Percentiles rank a stretch among this genome's conserved stretches.
Evolutionary conservation across 1,284 basidiomycete genomes (phyloP).

Genomic region (Microbotryomycetes sp.): DNA sequence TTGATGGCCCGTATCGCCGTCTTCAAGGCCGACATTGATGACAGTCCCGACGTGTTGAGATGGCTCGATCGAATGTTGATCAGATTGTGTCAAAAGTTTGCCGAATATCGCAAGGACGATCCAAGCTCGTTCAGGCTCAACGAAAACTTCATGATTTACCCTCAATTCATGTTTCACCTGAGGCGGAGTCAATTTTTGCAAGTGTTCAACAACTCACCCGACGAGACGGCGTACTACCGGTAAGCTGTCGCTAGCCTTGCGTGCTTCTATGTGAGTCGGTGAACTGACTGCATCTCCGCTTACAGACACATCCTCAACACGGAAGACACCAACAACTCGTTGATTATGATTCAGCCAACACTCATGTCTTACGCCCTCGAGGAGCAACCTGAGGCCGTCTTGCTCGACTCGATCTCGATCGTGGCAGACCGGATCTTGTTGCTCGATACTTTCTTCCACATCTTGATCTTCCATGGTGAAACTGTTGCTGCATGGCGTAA

Average conservation of each 20-base stretch:
- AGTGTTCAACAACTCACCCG: conserved; percentile 99
- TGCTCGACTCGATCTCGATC: conserved; percentile 96
- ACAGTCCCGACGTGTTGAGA: conserved; percentile 90
- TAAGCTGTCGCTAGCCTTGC: conserved; percentile 45
- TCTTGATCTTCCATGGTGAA: conserved; percentile 98
- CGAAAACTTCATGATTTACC: conserved; percentile 98
- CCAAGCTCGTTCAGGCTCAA: conserved; percentile 85
- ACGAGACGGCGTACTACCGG: conserved; percentile 98
- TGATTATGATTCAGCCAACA: conserved; percentile 99
- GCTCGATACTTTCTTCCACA: conserved; percentile 99
- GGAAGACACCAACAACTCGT: conserved; percentile 97
- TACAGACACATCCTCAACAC: conserved; percentile 87
- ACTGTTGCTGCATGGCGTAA: conserved; percentile 97
- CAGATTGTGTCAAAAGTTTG: conserved; percentile 97
- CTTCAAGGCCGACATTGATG: conserved; percentile 99
- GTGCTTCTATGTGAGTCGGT: neutral
- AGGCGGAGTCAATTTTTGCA: conserved; percentile 96
- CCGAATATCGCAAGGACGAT: conserved; percentile 98
- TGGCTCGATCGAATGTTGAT: conserved; percentile 99
- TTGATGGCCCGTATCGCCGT: conserved; percentile 98
- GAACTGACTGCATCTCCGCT: neutral
- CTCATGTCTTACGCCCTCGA: conserved; percentile 99
- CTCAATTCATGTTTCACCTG: conserved; percentile 99
- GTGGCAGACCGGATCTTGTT: conserved; percentile 93
- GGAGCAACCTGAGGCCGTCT: conserved; percentile 77